Percentiles rank a stretch among this genome's conserved stretches.
Evolutionary conservation across 768 basidiomycete genomes (phyloP).

Genomic region (Calocera cornea): DNA sequence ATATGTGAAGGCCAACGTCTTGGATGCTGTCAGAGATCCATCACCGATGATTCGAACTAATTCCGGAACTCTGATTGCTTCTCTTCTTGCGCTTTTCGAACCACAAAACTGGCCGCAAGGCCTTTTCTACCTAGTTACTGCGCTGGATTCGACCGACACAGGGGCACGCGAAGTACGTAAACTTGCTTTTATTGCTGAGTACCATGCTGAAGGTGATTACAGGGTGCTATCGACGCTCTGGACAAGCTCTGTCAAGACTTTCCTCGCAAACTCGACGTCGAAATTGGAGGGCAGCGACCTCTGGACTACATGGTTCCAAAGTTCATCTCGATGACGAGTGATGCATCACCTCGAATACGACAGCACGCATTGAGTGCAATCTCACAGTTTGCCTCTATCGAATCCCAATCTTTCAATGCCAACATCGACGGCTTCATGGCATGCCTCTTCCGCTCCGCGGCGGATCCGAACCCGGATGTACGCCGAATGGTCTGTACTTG

Average conservation of each 20-base stretch:
- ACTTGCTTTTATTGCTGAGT: not conserved
- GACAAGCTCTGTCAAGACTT: conserved; percentile 96
- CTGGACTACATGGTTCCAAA: conserved; percentile 95
- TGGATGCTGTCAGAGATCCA: conserved; percentile 67
- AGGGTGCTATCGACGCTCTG: conserved; percentile 88
- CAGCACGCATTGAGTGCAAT: conserved; percentile 87
- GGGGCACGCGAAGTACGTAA: conserved; percentile 71
- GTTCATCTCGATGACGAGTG: conserved; percentile 78
- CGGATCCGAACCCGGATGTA: conserved; percentile 85
- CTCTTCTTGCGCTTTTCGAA: conserved; percentile 75
- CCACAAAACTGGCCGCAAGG: conserved; percentile 94
- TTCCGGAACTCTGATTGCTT: conserved; percentile 82
- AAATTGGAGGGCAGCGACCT: conserved; percentile 82
- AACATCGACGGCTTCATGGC: conserved; percentile 92
- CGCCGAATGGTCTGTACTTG: conserved; percentile 93
- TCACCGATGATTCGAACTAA: conserved; percentile 86
- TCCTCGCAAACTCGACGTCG: conserved; percentile 86
- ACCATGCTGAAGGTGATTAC: conserved; percentile 14
- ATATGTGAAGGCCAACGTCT: conserved; percentile 62
- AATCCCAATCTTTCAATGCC: conserved; percentile 70
- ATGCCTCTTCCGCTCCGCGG: conserved; percentile 85
- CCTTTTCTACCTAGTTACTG: conserved; percentile 65
- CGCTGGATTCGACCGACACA: conserved; percentile 60
- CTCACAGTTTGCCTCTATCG: conserved; percentile 82
- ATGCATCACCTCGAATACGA: conserved; percentile 77